Conservation (phyloP, 306 rosid genomes). For the Cicer bijugum region DNA sequence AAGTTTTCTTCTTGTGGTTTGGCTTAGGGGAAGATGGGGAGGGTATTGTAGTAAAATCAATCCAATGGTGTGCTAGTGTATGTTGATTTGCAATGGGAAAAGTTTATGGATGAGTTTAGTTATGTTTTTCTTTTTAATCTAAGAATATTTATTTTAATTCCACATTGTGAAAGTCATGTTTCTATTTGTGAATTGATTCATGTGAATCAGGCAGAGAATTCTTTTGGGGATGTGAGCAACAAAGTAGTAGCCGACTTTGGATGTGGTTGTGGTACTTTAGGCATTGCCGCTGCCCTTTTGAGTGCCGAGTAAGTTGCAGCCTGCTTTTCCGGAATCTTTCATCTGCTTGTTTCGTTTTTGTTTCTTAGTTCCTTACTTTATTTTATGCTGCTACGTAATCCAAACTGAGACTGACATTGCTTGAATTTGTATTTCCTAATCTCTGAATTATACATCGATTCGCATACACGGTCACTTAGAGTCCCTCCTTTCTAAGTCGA, state of each 20-base stretch:
- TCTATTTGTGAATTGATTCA: slow-evolving; percentile 20
- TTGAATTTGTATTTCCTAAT: slow-evolving; percentile 25
- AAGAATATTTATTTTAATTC: slow-evolving; percentile 11
- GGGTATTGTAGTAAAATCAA: slow-evolving; percentile 1
- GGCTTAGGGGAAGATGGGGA: slow-evolving; percentile 14
- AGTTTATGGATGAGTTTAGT: neutral
- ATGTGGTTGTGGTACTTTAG: slow-evolving; percentile 91
- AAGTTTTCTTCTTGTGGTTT: slow-evolving; percentile 9
- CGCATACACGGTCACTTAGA: neutral
- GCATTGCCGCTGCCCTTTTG: slow-evolving; percentile 85
- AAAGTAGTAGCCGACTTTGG: slow-evolving; percentile 97
- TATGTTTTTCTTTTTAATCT: neutral
- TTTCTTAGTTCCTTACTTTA: slow-evolving; percentile 6
- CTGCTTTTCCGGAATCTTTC: slow-evolving; percentile 4
- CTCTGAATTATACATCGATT: neutral
- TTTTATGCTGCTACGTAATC: slow-evolving; percentile 12
- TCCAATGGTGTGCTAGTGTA: slow-evolving; percentile 1
- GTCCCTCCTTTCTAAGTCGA: slow-evolving; percentile 24
- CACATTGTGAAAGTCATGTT: slow-evolving; percentile 37
- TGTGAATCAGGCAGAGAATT: slow-evolving; percentile 81
- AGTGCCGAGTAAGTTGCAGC: slow-evolving; percentile 75
- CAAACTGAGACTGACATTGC: neutral
- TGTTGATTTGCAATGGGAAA: neutral
- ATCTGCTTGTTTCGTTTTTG: slow-evolving; percentile 8
- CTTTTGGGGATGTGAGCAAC: slow-evolving; percentile 80